Base-by-base conservation (phyloP, 306 rosid species). In the Betula pendula region DNA sequence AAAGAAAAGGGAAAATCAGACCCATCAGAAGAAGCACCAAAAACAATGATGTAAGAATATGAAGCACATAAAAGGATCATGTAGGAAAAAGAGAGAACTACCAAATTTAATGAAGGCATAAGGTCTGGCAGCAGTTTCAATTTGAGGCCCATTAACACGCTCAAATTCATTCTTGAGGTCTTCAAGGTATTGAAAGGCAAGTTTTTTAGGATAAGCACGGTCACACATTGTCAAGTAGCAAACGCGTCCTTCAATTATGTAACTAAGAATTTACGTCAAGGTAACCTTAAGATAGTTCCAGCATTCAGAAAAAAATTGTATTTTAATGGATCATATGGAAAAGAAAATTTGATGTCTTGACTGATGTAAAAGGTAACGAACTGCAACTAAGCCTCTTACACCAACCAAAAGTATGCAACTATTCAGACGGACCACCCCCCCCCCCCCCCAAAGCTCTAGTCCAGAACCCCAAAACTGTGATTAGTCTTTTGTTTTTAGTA, bases 211-310 rank as follows among this genome's bases (percentile, higher is more conserved):
- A 82, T 96, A 96, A 35, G 97, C 94, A 35, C 97, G 97, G 78
- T 96, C 99, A 44, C 99, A 96, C 98, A 96, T 92, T 71, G 98
- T 93, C 93, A 96, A 87, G 85, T 96, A 96, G 85, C 99, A 96
- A 38, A 96, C 99, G 29, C 94, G 89, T 75, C 98, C 99, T 89
- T 96, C 98, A 33, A 93, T 93, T 15, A 96, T 87, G 80, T 96
- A 96, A 75, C 99, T 96, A 63, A 77, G 73, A 75, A 80, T 71
- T 77, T 69, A 74, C 59, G 96, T 95, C 82, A 94, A 88, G 97
- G 89, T 19, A 78, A 74, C 80, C 8, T 60, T 77, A 45, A 71
- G 79, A 72, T 38, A 3, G 29, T 66, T 40, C 70, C 47, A 38
- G 24, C 70, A 66, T 66, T 65, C 27, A 65, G 70, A 65, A 17